phyloP scores from a whole-genome alignment of 2,329 filamentous ascomycete species.

The Fusarium bulbicola region DNA sequence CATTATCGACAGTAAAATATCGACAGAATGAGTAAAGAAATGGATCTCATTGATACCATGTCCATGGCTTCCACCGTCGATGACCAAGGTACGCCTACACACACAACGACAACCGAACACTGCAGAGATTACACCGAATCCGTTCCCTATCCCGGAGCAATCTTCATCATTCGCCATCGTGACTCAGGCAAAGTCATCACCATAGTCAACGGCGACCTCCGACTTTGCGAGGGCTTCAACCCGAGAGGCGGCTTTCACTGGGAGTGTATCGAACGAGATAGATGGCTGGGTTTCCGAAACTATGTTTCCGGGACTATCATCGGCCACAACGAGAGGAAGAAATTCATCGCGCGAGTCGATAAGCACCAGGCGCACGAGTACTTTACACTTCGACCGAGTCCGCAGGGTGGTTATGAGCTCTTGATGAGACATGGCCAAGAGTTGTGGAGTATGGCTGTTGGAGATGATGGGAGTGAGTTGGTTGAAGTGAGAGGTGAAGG shows the following conservation, averaged over 20 bases:
- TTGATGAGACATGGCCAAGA: conserved; percentile 41
- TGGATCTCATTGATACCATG: conserved; percentile 26
- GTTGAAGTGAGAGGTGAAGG: conserved; percentile 40
- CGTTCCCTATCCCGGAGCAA: conserved; percentile 39
- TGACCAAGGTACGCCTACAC: conserved; percentile 24
- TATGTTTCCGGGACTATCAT: conserved; percentile 46
- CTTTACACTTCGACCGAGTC: conserved; percentile 43
- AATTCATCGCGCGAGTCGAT: conserved; percentile 35
- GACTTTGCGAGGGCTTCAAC: conserved; percentile 30
- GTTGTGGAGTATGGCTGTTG: conserved; percentile 44
- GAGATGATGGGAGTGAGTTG: conserved; percentile 34
- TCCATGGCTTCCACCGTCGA: conserved; percentile 35
- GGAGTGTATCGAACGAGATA: conserved; percentile 49
- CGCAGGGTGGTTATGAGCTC: conserved; percentile 47
- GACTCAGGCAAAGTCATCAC: conserved; percentile 43
- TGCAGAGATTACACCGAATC: conserved; percentile 16
- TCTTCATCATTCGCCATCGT: conserved; percentile 46
- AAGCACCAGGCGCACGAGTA: conserved; percentile 43
- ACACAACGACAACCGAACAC: conserved; percentile 18
- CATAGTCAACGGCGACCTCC: conserved; percentile 42
- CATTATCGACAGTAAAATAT: not conserved
- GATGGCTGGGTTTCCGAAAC: conserved; percentile 52
- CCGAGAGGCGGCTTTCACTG: conserved; percentile 45
- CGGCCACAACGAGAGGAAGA: conserved; percentile 43
- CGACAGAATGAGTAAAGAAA: conserved; percentile 25